Base-by-base conservation (phyloP, 768 basidiomycete genomes). In the Dendrothele bispora region DNA sequence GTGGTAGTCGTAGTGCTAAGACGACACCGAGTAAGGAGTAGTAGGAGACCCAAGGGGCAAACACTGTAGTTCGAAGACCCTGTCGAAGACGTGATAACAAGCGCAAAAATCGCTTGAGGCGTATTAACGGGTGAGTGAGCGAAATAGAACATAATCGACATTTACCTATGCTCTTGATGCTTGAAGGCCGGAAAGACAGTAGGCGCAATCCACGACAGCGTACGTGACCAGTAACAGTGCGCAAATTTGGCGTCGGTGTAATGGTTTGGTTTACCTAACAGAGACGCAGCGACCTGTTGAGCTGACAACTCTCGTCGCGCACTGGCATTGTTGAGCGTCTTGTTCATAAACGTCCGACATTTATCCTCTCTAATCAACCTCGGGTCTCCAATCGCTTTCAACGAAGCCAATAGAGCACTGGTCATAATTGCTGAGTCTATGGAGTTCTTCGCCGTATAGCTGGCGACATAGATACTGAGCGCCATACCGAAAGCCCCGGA, bases 401-500 rank as follows among this genome's bases (percentile, higher is more conserved):
- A n/a, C n/a, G n/a, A n/a, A 38, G 36, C 36, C 7, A 20, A 15
- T 17, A 38, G 21, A 38, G 36, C 36, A 38, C 36, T 38, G 7
- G 17, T 17, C 7, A 38, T 17, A 7, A 38, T 20, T 18, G 36
- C 36, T n/a, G 46, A 47, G 36, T 47, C 46, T 4, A 47, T 20
- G 18, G 46, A 34, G 6, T 17, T 7, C 27, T 47, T 47, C 3
- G 46, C 36, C 2, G 46, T 47, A 11, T 38, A 47, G n/a, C 29
- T 25, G 15, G 35, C n/a, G 35, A 47, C 39, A 25, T 47, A 47
- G 22, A 47, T 39, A 5, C 46, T 39, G 2, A 47, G 35, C 8
- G 46, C 46, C 46, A 47, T 47, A 5, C 46, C 46, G 17, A 47
- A 25, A 1, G 46, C 34, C 2, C 46, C 46, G 3, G 46, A 47